Evolutionary conservation across 164 flowering plant species (phyloP).

Genomic region (Umbilicus rupestris): DNA sequence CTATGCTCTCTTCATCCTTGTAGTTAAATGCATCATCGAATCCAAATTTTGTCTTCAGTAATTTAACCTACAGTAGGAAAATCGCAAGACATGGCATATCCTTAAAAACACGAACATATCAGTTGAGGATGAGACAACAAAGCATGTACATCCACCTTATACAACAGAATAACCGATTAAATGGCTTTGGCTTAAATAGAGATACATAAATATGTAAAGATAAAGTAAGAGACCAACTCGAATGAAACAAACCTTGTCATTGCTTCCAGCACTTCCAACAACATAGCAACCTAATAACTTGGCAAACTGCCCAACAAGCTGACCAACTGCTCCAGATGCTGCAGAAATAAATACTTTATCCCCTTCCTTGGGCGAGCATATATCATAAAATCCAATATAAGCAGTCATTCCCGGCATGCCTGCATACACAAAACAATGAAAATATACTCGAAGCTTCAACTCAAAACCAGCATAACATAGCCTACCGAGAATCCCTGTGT

Average conservation of each 20-base stretch:
- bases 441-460: neutral
- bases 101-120: too few relatives aligned
- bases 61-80: constrained; percentile 29
- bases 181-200: too few relatives aligned
- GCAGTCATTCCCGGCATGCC: constrained; percentile 39
- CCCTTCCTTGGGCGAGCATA: constrained; percentile 30
- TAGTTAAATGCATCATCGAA: constrained; percentile 39
- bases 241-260: constrained; percentile 21
- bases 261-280: constrained; percentile 33
- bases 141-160: too few relatives aligned
- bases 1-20: constrained; percentile 25
- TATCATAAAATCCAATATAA: constrained; percentile 24
- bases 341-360: constrained; percentile 26
- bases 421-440: neutral
- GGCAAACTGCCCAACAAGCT: constrained; percentile 29
- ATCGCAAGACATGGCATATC: too few relatives aligned
- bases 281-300: constrained; percentile 26
- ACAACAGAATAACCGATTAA: too few relatives aligned
- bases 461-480: constrained; percentile 16
- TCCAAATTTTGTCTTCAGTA: constrained; percentile 30
- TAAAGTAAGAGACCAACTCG: too few relatives aligned
- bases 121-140: too few relatives aligned
- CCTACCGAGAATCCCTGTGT: constrained; percentile 6
- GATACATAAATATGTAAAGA: too few relatives aligned
- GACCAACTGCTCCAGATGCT: constrained; percentile 31